Base-by-base conservation (phyloP, 306 rosid genomes). In the Pyrus pyrifolia region DNA sequence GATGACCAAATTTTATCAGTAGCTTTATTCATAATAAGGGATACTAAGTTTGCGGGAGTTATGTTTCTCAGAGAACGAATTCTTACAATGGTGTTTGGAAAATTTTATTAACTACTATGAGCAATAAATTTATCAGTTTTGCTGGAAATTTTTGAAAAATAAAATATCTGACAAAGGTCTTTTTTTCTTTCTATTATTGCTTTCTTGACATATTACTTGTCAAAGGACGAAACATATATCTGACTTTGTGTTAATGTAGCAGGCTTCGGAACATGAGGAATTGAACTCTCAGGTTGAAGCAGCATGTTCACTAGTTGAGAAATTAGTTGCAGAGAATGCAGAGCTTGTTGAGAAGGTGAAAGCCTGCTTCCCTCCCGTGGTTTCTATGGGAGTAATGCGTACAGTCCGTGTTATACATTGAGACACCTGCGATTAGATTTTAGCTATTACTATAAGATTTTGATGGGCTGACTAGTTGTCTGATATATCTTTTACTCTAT, bases 301-400 rank as follows among this genome's bases (percentile, higher is more conserved):
- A 61, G 91, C 97, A 51, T 71, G 59, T 79, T 49, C 70, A 49
- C 68, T 90, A 71, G 91, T 95, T 75, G 97, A 90, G 73, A 90
- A 83, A 81, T 81, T 95, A 83, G 80, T 83, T 53, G 45, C 83
- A 11, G 98, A 95, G 85, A 95, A 95, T 80, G 92, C 91, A 1
- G 97, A 87, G 68, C 97, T 95, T 76, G 89, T 90, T 87, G 98
- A 91, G 85, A 95, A 95, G 96, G 98, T 95, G 75, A 78, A 67
- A 14, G 22, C 58, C 51, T 42, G 35, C 35, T 8, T 18, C 27
- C 35, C 17, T 44, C 38, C 17, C 14, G 3, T 40, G 19, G 68
- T 73, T 79, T 22, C 45, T 51, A 8, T 14, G 40, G 18, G 55
- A 70, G 49, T 19, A 70, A 33, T 25, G 30, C 23, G 38, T 70